phyloP scores from a whole-genome alignment of 2,329 filamentous ascomycete species.

The Epicoccum nigrum region DNA sequence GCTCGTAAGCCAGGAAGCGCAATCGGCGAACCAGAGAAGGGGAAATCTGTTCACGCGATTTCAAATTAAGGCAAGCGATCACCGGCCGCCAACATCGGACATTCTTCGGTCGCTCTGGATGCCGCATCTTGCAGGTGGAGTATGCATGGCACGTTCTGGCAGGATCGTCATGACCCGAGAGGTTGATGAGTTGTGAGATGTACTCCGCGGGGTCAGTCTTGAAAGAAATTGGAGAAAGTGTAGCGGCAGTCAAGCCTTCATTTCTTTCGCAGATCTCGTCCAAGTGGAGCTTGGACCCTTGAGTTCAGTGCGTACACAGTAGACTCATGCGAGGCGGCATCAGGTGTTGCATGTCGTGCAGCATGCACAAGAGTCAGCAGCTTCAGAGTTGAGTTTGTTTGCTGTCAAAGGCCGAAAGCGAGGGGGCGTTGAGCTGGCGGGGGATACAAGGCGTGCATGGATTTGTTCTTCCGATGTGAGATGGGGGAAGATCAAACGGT shows the following conservation, averaged over 20 bases:
- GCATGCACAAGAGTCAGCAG: slow-evolving; percentile 4
- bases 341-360: slow-evolving; percentile 6
- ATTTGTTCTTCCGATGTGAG: slow-evolving; percentile 15
- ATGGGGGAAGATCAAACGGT: slow-evolving; percentile 16
- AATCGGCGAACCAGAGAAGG: slow-evolving; percentile 14
- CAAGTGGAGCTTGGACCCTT: slow-evolving; percentile 9
- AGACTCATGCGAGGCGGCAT: slow-evolving; percentile 14
- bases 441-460: slow-evolving; percentile 10
- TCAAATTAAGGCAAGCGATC: slow-evolving; percentile 29
- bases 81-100: slow-evolving; percentile 31
- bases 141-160: slow-evolving; percentile 23
- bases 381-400: slow-evolving; percentile 7
- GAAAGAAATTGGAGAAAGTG: slow-evolving; percentile 9
- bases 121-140: slow-evolving; percentile 17
- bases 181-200: slow-evolving; percentile 6
- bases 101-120: slow-evolving; percentile 36
- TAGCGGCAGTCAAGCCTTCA: slow-evolving; percentile 6
- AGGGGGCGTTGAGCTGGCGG: slow-evolving; percentile 3
- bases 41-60: slow-evolving; percentile 21
- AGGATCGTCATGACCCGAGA: slow-evolving; percentile 20
- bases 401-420: slow-evolving; percentile 3
- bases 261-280: slow-evolving; percentile 4
- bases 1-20: slow-evolving; percentile 14
- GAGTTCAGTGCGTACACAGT: slow-evolving; percentile 5
- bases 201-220: slow-evolving; percentile 7